Base-by-base conservation (phyloP, 179 eudicot species). In the Camellia oleifera region DNA sequence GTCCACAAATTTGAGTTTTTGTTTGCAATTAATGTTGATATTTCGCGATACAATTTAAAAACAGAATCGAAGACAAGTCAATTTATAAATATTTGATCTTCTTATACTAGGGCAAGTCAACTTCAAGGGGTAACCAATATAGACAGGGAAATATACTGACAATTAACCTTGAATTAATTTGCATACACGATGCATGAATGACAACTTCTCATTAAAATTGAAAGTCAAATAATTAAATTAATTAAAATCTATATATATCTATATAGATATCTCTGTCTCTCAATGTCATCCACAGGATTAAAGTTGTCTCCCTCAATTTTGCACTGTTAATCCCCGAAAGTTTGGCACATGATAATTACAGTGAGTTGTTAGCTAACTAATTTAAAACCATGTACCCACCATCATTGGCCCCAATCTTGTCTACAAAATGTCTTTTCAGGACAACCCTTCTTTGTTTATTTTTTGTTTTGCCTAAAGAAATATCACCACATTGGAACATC, bases 301-400 rank as follows among this genome's bases (percentile, higher is more conserved):
- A 75, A 60, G 53, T 60, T 58, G 32, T 75, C 46, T 15, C 50
- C 58, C 69, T 62, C 44, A 63, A 45, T 76, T 15, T 8, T 76
- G 66, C 42, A 10, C 18, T 15, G 50, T 45, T 63, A 46, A 46
- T 64, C 79, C 23, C 79, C 3, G 46, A 64, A 61, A 40, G 50
- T 76, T 76, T 76, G 70, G 75, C 71, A 56, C 56, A 76, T 76
- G 69, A 58, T 63, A 62, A 79, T 52, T 61, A 61, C 15, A n/a
- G 18, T 61, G 4, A 14, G 18, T n/a, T 32, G 5, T 61, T 61
- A 15, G 15, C 65, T n/a, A 61, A 61, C 18, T 61, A 61, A 15
- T 15, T 4, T 15, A 10, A 61, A 7, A 3, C 3, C 65, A 61
- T n/a, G 20, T 8, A 61, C 20, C 1, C 65, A 15, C 7, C 20